Evolutionary conservation across 2,329 filamentous ascomycete species (phyloP).

Genomic region (Triangularia verruculosa): DNA sequence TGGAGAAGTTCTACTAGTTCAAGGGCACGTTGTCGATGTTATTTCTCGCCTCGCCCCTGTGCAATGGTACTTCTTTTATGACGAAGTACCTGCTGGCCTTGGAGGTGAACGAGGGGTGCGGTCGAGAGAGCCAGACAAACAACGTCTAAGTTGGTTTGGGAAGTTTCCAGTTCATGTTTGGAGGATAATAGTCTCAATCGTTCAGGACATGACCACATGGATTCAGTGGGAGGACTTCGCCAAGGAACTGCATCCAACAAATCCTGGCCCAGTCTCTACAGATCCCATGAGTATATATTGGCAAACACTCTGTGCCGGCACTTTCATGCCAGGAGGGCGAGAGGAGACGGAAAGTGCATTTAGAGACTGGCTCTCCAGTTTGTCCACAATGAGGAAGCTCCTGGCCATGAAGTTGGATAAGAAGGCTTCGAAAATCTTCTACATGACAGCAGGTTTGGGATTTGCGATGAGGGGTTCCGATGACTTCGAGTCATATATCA

Average conservation of each 20-base stretch:
- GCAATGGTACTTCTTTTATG: not conserved
- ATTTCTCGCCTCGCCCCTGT: not conserved
- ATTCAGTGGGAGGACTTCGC: conserved; percentile 9
- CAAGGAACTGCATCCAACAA: conserved; percentile 8
- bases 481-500: conserved; percentile 4
- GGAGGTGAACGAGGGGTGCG: too few relatives aligned
- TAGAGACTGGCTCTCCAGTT: not conserved
- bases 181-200: not conserved
- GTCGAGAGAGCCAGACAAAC: too few relatives aligned
- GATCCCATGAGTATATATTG: conserved; percentile 5
- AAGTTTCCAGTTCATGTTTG: not conserved
- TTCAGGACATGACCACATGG: not conserved
- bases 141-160: too few relatives aligned
- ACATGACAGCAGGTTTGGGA: not conserved
- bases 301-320: conserved; percentile 11
- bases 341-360: conserved; percentile 2
- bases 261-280: not conserved
- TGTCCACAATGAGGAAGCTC: conserved; percentile 4
- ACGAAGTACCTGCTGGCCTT: not conserved
- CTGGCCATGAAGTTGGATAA: conserved; percentile 4
- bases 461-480: conserved; percentile 5
- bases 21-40: conserved; percentile 10
- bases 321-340: conserved; percentile 6
- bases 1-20: not conserved
- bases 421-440: not conserved